Evolutionary conservation across 129 eudicot species (phyloP).

Genomic region (Centrapalus pauciflorus): DNA sequence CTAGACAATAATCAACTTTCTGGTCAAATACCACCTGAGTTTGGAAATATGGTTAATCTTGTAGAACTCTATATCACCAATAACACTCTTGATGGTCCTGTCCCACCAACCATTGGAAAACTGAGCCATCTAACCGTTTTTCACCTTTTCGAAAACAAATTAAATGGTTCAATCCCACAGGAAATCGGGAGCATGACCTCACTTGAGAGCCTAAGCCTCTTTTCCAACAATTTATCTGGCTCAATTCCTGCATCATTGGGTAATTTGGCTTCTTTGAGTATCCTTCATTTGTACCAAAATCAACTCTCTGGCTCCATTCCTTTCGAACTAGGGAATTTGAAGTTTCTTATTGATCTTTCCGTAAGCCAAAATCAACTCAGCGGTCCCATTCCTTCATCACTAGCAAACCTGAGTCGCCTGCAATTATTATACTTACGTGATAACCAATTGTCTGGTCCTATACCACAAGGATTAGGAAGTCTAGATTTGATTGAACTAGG

Average conservation of each 20-base stretch:
- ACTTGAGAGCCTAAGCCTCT: not conserved
- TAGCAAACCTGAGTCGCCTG: not conserved
- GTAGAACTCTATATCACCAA: not conserved
- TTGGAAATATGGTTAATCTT: constrained; percentile 14
- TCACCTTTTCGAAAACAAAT: not conserved
- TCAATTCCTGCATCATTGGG: not conserved
- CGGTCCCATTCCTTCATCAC: constrained; percentile 5
- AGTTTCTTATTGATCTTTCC: not conserved
- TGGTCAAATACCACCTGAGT: constrained; percentile 20
- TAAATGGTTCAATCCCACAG: not conserved
- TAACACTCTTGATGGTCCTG: not conserved
- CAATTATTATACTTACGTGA: not conserved
- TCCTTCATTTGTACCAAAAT: not conserved
- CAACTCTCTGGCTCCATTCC: constrained; percentile 12
- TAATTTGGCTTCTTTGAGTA: not conserved
- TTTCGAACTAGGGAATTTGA: not conserved
- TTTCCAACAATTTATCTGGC: not conserved
- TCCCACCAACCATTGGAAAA: not conserved
- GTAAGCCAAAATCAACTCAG: not conserved
- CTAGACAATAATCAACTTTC: constrained; percentile 2
- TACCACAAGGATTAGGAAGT: constrained; percentile 4
- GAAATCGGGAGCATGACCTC: not conserved
- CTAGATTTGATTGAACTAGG: not conserved
- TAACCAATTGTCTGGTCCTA: constrained; percentile 14
- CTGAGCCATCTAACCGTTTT: not conserved